Conservation (phyloP, 768 basidiomycete species). For the Podaxis sp. region DNA sequence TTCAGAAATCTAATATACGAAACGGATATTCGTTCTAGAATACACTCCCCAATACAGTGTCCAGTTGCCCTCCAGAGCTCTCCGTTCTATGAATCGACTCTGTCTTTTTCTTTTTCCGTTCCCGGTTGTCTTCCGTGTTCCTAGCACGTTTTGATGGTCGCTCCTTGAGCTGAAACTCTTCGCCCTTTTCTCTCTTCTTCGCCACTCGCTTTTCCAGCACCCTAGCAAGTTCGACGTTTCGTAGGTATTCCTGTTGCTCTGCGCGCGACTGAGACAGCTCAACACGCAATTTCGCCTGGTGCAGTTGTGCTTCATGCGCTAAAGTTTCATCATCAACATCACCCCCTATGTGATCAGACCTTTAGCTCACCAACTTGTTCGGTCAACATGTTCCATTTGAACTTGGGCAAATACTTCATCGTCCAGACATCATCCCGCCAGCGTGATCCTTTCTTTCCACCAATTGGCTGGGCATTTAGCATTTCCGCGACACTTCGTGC, state of each 20-base stretch:
- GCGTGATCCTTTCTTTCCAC: slow-evolving; percentile 85
- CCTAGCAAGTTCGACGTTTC: slow-evolving; percentile 90
- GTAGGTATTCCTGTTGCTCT: slow-evolving; percentile 92
- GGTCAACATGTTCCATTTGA: slow-evolving; percentile 98
- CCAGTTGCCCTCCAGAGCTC: slow-evolving; percentile 24
- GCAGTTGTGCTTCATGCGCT: slow-evolving; percentile 94
- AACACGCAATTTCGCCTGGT: slow-evolving; percentile 84
- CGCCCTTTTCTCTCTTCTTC: slow-evolving; percentile 59
- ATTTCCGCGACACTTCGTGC: slow-evolving; percentile 90
- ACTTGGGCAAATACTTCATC: slow-evolving; percentile 97
- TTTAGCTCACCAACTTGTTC: slow-evolving; percentile 89
- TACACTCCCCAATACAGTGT: slow-evolving; percentile 48
- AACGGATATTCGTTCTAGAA: slow-evolving; percentile 36
- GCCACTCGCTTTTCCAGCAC: slow-evolving; percentile 81
- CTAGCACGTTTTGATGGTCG: slow-evolving; percentile 28
- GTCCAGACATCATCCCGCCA: slow-evolving; percentile 99
- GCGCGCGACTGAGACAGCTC: slow-evolving; percentile 84
- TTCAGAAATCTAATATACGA: not conserved
- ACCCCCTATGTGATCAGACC: not conserved
- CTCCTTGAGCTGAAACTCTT: slow-evolving; percentile 43
- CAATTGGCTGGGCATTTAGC: slow-evolving; percentile 95
- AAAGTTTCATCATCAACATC: slow-evolving; percentile 3
- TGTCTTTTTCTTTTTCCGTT: slow-evolving; percentile 31
- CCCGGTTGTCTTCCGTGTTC: slow-evolving; percentile 22
- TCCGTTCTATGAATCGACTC: not conserved